Base-by-base conservation (phyloP, 805 yeast genomes). In the Wickerhamiella shivajii region DNA sequence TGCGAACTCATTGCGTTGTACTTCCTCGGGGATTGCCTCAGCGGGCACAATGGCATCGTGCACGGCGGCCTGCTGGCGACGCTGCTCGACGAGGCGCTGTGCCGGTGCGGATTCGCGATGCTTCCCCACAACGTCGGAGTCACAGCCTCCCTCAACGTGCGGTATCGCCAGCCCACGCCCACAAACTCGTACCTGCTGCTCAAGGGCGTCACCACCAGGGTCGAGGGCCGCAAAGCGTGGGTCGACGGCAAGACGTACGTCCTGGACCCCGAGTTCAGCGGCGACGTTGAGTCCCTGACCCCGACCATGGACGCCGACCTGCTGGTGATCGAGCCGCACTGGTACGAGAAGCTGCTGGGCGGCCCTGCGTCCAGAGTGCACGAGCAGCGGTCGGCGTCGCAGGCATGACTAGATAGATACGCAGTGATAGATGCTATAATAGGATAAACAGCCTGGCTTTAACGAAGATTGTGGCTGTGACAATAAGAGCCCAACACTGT, bases 31-130 rank as follows among this genome's bases (percentile, higher is more conserved):
- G 50, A 59, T 4, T 62, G 66, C 23, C 51, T 84, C 24, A 61
- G 72, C 5, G 80, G 85, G 32, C 69, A 67, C 31, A 77, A 74
- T 31, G 80, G 80, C 1, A 70, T 71, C 33, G 68, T 87, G 13
- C 96, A 90, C 51, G 85, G 87, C 44, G 98, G 98, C 1, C 64
- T 85, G 3, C 55, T 84, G 4, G 71, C 94, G 1, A 77, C 94
- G 2, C 56, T 90, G 16, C 42, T 90, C 20, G 98, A 87, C 54
- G 98, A 90, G 50, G 74, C 77, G 0, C 59, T 90, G 18, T 81
- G 94, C 47, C 64, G 72, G 27, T 78, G 93, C 47, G 97, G 95
- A 11, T 87, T 84, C 51, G 72, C 81, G 3, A 58, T 66, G 18
- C 60, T 87, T 9, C 97, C 97, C 1, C 71, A 74, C 37, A 67